phyloP scores from a whole-genome alignment of 2,329 filamentous ascomycete species.

The Ceratocystis ficicola region DNA sequence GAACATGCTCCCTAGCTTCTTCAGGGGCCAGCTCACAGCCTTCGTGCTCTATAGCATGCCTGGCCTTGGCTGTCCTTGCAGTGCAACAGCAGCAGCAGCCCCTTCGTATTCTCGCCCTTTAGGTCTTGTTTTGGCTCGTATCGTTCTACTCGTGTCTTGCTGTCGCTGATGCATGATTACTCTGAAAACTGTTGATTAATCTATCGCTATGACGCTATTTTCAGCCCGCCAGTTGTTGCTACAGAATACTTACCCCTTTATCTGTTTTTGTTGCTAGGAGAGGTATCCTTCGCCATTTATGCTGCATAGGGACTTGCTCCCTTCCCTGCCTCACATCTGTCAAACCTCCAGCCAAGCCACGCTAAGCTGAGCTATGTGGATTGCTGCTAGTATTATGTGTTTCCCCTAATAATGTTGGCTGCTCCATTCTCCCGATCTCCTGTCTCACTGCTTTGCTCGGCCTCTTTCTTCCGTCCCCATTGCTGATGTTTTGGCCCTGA shows the following conservation, averaged over 20 bases:
- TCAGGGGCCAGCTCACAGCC: background rate
- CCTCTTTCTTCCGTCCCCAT: background rate
- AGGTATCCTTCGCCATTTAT: too few species aligned
- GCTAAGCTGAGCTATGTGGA: background rate
- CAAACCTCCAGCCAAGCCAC: background rate
- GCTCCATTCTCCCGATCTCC: background rate
- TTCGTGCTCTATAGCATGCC: background rate
- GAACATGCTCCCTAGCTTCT: background rate
- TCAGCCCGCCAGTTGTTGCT: too few species aligned
- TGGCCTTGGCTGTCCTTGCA: background rate
- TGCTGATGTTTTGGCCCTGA: background rate
- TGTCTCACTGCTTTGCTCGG: background rate
- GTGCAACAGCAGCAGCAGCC: too few species aligned
- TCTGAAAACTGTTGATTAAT: too few species aligned
- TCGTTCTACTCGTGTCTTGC: too few species aligned
- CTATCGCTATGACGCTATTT: too few species aligned
- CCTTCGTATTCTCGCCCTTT: too few species aligned
- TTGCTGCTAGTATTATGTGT: background rate
- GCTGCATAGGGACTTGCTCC: background rate
- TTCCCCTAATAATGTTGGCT: background rate
- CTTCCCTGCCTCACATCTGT: slow-evolving; percentile 1
- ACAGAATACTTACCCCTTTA: background rate
- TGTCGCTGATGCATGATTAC: too few species aligned
- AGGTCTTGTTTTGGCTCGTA: too few species aligned
- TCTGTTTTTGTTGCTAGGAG: background rate